Evolutionary conservation across 2,329 filamentous ascomycete species (phyloP).

Genomic region (Aspergillus fijiensis): DNA sequence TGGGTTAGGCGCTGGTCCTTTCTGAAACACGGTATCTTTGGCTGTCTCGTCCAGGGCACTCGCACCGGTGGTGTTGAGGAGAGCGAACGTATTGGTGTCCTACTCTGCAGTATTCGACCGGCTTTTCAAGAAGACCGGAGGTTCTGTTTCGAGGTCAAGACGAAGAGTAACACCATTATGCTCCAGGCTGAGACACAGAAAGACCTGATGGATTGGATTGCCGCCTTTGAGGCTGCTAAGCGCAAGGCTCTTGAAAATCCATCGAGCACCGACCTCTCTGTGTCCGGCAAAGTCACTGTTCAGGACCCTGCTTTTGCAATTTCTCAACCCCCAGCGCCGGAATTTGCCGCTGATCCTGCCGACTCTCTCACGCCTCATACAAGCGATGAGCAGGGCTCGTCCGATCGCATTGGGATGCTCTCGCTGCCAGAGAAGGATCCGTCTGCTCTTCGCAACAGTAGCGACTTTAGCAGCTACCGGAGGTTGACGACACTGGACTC

Average conservation of each 20-base stretch:
- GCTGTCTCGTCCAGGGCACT: slow-evolving; percentile 81
- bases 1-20: slow-evolving; percentile 97
- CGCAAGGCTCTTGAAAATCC: slow-evolving; percentile 82
- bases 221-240: slow-evolving; percentile 90
- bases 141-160: slow-evolving; percentile 98
- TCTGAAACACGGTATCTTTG: slow-evolving; percentile 92
- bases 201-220: slow-evolving; percentile 92
- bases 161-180: slow-evolving; percentile 85
- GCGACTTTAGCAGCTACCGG: slow-evolving; percentile 61
- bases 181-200: slow-evolving; percentile 90
- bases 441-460: slow-evolving; percentile 63
- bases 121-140: slow-evolving; percentile 88
- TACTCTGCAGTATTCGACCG: slow-evolving; percentile 89
- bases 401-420: slow-evolving; percentile 66
- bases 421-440: slow-evolving; percentile 64
- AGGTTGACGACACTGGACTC: slow-evolving; percentile 53
- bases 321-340: slow-evolving; percentile 79
- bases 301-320: slow-evolving; percentile 84
- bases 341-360: slow-evolving; percentile 79
- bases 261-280: slow-evolving; percentile 50
- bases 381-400: slow-evolving; percentile 54
- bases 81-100: slow-evolving; percentile 90
- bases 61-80: slow-evolving; percentile 84
- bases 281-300: slow-evolving; percentile 44
- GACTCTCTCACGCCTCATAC: slow-evolving; percentile 62